Conservation (phyloP, 176 grass and related monocot species). For the Pontederia paniculata region DNA sequence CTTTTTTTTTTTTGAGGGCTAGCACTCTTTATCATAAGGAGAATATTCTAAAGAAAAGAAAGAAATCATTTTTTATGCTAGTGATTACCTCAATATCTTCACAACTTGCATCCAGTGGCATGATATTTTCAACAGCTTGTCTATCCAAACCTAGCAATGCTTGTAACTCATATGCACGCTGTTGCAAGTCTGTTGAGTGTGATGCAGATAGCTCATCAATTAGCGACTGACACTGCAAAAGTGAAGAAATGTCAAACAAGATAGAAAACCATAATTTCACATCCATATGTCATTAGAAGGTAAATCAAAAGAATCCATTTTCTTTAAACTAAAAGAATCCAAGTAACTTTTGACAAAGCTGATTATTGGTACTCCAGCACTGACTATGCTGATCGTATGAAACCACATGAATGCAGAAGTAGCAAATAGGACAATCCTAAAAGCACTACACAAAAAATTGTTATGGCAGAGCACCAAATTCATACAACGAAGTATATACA, state of each 20-base stretch:
- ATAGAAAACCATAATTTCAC: constrained; percentile 3
- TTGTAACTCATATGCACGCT: constrained; percentile 84
- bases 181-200: constrained; percentile 96
- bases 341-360: no score
- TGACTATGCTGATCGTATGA: no score
- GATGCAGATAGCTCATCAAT: constrained; percentile 91
- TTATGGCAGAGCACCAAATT: no score
- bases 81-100: constrained; percentile 92
- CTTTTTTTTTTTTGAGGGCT: no score
- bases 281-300: constrained; percentile 10
- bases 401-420: no score
- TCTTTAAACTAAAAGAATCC: no score
- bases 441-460: no score
- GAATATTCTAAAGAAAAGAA: background rate
- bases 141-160: constrained; percentile 76
- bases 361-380: no score
- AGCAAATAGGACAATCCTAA: no score
- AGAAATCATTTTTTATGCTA: background rate
- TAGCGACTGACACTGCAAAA: constrained; percentile 69
- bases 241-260: constrained; percentile 4
- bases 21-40: constrained; percentile 8
- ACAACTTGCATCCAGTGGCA: constrained; percentile 90
- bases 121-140: constrained; percentile 61
- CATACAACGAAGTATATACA: no score
- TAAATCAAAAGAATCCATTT: background rate